Conservation (phyloP, 2,329 filamentous ascomycete genomes). For the Clonostachys rhizophaga region DNA sequence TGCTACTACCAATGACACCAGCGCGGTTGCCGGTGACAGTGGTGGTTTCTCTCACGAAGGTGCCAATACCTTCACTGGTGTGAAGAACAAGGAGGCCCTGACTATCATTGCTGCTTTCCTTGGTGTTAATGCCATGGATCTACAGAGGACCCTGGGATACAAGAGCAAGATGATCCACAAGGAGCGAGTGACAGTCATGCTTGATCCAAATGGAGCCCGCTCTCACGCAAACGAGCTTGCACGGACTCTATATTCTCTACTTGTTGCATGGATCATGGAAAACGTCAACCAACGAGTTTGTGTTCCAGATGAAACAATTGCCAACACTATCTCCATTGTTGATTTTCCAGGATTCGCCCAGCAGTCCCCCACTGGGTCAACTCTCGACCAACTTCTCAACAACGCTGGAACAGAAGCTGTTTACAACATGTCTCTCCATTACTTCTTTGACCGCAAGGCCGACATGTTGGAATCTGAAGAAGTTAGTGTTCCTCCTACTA, state of each 20-base stretch:
- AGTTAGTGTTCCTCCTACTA: constrained; percentile 82
- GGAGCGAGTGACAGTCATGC: constrained; percentile 97
- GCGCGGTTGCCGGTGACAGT: constrained; percentile 79
- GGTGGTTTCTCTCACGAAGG: constrained; percentile 96
- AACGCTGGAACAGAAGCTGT: constrained; percentile 90
- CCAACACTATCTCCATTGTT: constrained; percentile 90
- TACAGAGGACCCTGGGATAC: constrained; percentile 87
- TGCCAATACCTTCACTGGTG: constrained; percentile 76
- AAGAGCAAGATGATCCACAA: constrained; percentile 95
- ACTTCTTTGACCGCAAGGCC: constrained; percentile 92
- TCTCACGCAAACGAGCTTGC: constrained; percentile 93
- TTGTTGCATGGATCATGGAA: constrained; percentile 93
- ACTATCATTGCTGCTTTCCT: constrained; percentile 89
- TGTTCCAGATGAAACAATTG: constrained; percentile 80
- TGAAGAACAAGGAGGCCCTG: constrained; percentile 90
- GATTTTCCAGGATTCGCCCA: constrained; percentile 96
- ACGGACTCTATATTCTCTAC: constrained; percentile 84
- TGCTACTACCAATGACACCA: constrained; percentile 73
- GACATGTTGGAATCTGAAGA: constrained; percentile 94
- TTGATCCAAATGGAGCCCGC: constrained; percentile 85
- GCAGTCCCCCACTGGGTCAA: constrained; percentile 74
- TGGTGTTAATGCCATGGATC: constrained; percentile 72
- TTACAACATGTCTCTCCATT: constrained; percentile 90
- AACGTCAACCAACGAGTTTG: constrained; percentile 86
- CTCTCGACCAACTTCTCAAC: constrained; percentile 87